phyloP scores from a whole-genome alignment of 257 asterid species.

The Solanum medicagineum region DNA sequence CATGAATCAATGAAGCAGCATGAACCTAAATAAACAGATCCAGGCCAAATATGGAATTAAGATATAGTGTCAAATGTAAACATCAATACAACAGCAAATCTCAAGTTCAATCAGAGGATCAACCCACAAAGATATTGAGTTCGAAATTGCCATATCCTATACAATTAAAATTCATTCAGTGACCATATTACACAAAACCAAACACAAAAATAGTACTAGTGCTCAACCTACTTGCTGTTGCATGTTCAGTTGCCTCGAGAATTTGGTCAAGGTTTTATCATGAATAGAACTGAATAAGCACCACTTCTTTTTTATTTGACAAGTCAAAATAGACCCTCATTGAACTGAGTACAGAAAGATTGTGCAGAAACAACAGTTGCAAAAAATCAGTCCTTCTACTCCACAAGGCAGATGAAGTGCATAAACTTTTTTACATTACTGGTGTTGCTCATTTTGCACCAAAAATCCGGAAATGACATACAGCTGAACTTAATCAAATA shows the following conservation, averaged over 20 bases:
- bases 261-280: neutral
- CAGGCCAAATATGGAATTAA: neutral
- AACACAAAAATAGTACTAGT: neutral
- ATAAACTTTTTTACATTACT: neutral
- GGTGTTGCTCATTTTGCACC: neutral
- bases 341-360: neutral
- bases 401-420: neutral
- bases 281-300: neutral
- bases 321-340: neutral
- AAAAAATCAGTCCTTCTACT: neutral
- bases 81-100: neutral
- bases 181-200: neutral
- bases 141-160: neutral
- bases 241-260: neutral
- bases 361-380: neutral
- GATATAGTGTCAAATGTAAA: neutral
- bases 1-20: constrained; percentile 88
- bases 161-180: neutral
- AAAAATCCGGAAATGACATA: neutral
- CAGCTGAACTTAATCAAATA: neutral
- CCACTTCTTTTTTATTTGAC: neutral
- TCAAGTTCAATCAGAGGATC: neutral
- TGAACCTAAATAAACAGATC: constrained; percentile 46
- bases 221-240: neutral
- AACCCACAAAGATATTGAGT: neutral